These are phyloP conservation scores for Bimuria novae-zelandiae DNA, from an alignment of 2,329 filamentous ascomycete genomes.

Conservation along the genomic window DNA sequence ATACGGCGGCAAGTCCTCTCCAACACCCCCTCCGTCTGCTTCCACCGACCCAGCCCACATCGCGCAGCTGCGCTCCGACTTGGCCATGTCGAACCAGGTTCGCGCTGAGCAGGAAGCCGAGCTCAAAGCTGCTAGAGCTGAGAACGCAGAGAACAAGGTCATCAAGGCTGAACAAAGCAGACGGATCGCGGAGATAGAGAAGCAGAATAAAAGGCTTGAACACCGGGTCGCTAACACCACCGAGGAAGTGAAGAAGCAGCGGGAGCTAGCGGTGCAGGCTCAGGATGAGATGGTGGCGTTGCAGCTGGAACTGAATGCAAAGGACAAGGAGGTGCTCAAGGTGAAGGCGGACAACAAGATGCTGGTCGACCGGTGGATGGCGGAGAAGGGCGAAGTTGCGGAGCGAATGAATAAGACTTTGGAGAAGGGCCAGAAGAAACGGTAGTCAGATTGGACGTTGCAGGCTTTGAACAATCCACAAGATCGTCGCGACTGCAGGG, in stretches of 20 bases:
- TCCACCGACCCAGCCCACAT: slow-evolving; percentile 27
- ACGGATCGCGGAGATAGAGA: slow-evolving; percentile 65
- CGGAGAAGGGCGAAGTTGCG: slow-evolving; percentile 81
- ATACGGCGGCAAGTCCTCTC: background rate
- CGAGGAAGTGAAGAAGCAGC: slow-evolving; percentile 83
- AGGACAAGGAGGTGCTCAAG: slow-evolving; percentile 74
- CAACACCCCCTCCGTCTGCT: background rate
- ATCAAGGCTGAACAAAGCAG: slow-evolving; percentile 64
- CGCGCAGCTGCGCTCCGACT: slow-evolving; percentile 59
- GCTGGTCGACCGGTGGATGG: slow-evolving; percentile 90
- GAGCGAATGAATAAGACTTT: slow-evolving; percentile 74
- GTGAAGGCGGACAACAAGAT: slow-evolving; percentile 84
- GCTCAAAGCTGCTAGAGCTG: slow-evolving; percentile 27
- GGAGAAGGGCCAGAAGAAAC: slow-evolving; percentile 30
- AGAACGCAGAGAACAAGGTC: slow-evolving; percentile 66
- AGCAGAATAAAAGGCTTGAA: slow-evolving; percentile 65
- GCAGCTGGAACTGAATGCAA: slow-evolving; percentile 85
- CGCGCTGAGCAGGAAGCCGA: slow-evolving; percentile 69
- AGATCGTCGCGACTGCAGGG: background rate
- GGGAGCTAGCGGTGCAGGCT: slow-evolving; percentile 80
- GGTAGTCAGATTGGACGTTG: slow-evolving; percentile 12
- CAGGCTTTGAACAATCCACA: background rate
- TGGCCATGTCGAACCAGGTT: slow-evolving; percentile 76
- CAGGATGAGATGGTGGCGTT: slow-evolving; percentile 92
- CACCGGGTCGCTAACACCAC: slow-evolving; percentile 77